These are phyloP conservation scores for Aspergillus sp. DNA, from an alignment of 2,329 filamentous ascomycete genomes.

Conservation along the genomic window DNA sequence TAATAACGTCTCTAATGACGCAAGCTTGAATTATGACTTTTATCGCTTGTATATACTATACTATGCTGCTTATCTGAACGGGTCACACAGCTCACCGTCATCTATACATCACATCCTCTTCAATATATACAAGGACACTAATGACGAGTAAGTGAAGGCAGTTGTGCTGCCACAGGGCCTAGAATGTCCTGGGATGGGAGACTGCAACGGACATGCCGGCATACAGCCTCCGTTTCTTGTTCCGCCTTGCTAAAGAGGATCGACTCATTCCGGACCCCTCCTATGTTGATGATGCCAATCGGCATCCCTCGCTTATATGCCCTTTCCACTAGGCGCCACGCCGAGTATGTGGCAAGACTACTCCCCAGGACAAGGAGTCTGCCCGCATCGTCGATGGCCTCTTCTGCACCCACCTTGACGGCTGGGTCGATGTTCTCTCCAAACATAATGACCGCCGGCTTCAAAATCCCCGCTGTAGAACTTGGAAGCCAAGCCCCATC, in stretches of 20 bases:
- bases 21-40: not conserved
- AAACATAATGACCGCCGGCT: conserved; percentile 95
- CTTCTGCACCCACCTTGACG: conserved; percentile 76
- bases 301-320: conserved; percentile 82
- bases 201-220: conserved; percentile 44
- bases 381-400: conserved; percentile 74
- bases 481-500: conserved; percentile 75
- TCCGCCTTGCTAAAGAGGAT: conserved; percentile 40
- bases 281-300: conserved; percentile 81
- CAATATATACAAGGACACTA: not conserved
- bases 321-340: conserved; percentile 83
- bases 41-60: not conserved
- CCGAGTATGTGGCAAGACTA: conserved; percentile 91
- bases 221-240: conserved; percentile 17
- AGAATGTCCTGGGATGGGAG: conserved; percentile 45
- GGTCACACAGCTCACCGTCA: too few relatives aligned
- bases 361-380: conserved; percentile 80
- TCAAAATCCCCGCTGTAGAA: conserved; percentile 76
- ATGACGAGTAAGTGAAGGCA: conserved; percentile 21
- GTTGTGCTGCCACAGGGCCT: conserved; percentile 39
- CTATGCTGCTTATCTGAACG: not conserved
- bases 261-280: conserved; percentile 50
- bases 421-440: conserved; percentile 75
- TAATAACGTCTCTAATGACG: too few relatives aligned
- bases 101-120: not conserved